Conservation (phyloP, 768 basidiomycete species). For the Termitomyces eurrhizus region DNA sequence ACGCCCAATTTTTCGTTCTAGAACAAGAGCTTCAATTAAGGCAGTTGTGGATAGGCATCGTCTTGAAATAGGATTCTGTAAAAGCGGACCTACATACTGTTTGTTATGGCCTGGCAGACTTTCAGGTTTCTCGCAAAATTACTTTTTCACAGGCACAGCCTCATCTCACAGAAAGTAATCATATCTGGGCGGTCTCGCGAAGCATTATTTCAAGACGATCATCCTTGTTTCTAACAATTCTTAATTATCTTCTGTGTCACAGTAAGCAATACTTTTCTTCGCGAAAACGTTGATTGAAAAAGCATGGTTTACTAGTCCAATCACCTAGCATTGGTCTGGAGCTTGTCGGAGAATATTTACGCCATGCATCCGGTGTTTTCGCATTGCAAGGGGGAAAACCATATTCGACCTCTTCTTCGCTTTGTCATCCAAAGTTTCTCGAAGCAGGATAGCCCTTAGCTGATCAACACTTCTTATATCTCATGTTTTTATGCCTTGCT, state of each 20-base stretch:
- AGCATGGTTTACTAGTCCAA: background rate
- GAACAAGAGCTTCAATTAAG: constrained; percentile 8
- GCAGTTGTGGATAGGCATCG: background rate
- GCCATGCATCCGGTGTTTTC: background rate
- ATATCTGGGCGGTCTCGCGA: constrained; percentile 6
- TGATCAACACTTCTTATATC: constrained; percentile 3
- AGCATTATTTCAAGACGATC: constrained; percentile 10
- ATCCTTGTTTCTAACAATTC: constrained; percentile 4
- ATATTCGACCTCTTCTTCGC: constrained; percentile 5
- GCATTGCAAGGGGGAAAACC: background rate
- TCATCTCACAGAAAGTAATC: background rate
- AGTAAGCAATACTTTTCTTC: background rate
- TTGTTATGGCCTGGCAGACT: constrained; percentile 7
- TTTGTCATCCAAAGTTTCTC: constrained; percentile 10
- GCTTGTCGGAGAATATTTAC: background rate
- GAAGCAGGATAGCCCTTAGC: constrained; percentile 4
- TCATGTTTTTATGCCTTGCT: constrained; percentile 5
- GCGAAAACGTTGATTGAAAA: background rate
- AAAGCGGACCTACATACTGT: background rate
- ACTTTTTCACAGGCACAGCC: background rate
- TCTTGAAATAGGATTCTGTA: constrained; percentile 1
- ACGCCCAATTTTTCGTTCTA: background rate
- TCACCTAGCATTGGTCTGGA: constrained; percentile 3
- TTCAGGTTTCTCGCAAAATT: background rate
- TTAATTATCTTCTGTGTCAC: constrained; percentile 1